These are phyloP conservation scores for Prinsepia uniflora DNA, from an alignment of 306 rosid genomes.

Conservation along the genomic window DNA sequence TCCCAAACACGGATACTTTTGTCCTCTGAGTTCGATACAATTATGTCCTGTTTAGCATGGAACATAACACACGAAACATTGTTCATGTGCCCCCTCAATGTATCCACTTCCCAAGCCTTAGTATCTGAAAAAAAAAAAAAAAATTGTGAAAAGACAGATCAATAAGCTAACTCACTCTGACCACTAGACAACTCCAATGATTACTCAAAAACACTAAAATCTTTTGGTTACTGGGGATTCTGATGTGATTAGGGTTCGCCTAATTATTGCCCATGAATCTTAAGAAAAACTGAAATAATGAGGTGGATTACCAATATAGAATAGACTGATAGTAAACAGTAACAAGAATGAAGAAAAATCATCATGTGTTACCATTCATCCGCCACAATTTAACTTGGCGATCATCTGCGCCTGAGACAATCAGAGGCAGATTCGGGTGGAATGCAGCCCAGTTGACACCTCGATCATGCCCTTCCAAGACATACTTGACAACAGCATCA, in stretches of 20 bases:
- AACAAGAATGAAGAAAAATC: background rate
- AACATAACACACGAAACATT: conserved; percentile 96
- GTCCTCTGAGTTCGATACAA: conserved; percentile 95
- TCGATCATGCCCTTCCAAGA: conserved; percentile 96
- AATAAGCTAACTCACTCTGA: background rate
- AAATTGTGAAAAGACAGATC: background rate
- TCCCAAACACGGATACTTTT: conserved; percentile 98
- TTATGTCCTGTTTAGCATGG: conserved; percentile 92
- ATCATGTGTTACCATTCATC: conserved; percentile 65
- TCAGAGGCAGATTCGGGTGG: conserved; percentile 88
- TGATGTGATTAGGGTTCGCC: background rate
- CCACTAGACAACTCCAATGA: background rate
- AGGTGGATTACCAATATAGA: background rate
- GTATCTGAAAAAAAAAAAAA: conserved; percentile 63
- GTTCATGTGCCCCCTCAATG: conserved; percentile 95
- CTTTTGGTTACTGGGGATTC: background rate
- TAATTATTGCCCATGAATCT: background rate
- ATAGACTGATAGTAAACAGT: background rate
- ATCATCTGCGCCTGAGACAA: conserved; percentile 97
- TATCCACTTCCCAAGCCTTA: conserved; percentile 98
- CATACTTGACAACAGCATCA: conserved; percentile 91
- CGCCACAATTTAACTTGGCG: conserved; percentile 96
- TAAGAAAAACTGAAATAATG: background rate
- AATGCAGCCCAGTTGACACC: conserved; percentile 99
- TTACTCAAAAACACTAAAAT: background rate